Conservation (phyloP, 495 filamentous ascomycete genomes). For the Tuber aestivum region DNA sequence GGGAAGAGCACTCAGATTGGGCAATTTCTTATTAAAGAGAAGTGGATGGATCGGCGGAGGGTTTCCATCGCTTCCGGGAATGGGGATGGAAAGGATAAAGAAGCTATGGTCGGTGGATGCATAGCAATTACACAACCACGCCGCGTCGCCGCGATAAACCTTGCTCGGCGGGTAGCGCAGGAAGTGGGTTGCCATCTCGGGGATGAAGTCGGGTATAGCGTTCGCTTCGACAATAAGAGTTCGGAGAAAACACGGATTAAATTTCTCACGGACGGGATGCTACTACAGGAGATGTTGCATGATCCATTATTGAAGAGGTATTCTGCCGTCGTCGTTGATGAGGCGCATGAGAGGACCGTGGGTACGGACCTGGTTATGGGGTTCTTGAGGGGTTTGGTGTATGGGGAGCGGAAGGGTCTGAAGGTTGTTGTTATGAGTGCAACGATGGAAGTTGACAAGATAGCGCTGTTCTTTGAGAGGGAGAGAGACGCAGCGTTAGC, state of each 20-base stretch:
- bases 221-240: conserved; percentile 83
- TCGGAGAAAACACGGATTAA: conserved; percentile 70
- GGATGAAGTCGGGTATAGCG: conserved; percentile 76
- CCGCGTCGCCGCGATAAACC: conserved; percentile 86
- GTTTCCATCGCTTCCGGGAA: conserved; percentile 38
- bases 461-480: conserved; percentile 66
- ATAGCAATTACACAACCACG: conserved; percentile 95
- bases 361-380: conserved; percentile 88
- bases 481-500: conserved; percentile 4
- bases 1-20: conserved; percentile 97
- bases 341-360: conserved; percentile 94
- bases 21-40: conserved; percentile 74
- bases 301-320: conserved; percentile 80
- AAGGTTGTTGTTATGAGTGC: conserved; percentile 97
- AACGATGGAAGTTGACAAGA: conserved; percentile 76
- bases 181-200: conserved; percentile 83
- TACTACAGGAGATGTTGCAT: conserved; percentile 85
- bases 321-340: conserved; percentile 86
- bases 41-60: conserved; percentile 56
- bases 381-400: conserved; percentile 59
- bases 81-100: conserved; percentile 43
- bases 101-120: conserved; percentile 64
- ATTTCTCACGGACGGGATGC: conserved; percentile 93
- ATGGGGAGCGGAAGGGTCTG: conserved; percentile 45
- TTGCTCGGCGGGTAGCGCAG: conserved; percentile 79